Base-by-base conservation (phyloP, 2,329 filamentous ascomycete species). In the Penicillium sp. region DNA sequence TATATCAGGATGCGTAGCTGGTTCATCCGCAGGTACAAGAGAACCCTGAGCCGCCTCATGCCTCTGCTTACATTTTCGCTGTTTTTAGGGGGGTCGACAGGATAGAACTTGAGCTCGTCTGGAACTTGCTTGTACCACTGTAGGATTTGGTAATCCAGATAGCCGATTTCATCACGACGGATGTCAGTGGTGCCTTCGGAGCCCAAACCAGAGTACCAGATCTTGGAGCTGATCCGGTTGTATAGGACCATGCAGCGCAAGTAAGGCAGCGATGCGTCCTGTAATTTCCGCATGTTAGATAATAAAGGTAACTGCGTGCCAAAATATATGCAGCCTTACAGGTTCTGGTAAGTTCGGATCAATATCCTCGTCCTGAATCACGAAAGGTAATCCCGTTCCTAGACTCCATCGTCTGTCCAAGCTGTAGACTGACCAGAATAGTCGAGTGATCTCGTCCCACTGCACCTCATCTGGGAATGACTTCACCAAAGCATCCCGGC, bases 1-100 rank as follows among this genome's bases (percentile, higher is more conserved):
- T 95, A 92, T 29, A 97, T 89, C 70, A 91, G 86, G 56, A 92
- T 94, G 5, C 92, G 88, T 76, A 96, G 90, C 76, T 96, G 92
- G 66, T 96, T 97, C 40, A 91, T 85, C 38, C 92, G 85, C 16
- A 97, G 78, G 69, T 95, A 94, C 18, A 94, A 87, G 71, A 94
- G 86, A 45, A 97, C 87, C 58, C 89, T 88, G 13, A 95, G 79
- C 5, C 92, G 86, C 63, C 87, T 86, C 20, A 88, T 76, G 59
- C 86, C 86, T 61, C 90, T 88, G 20, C 82, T 84, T 0, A 82
- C 80, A 0, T 81, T 79, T 10, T 81, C 76, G 32, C 69, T 74
- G 54, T 69, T 75, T 55, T 70, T 71, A 11, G 76, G 75, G 16
- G 81, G 65, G 69, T 85, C 76, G 70, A 82, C 64, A 75, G 79